Percentiles rank a stretch among this genome's conserved stretches.
phyloP scores from a whole-genome alignment of 208 protist species.

The Lotmaria passim region DNA sequence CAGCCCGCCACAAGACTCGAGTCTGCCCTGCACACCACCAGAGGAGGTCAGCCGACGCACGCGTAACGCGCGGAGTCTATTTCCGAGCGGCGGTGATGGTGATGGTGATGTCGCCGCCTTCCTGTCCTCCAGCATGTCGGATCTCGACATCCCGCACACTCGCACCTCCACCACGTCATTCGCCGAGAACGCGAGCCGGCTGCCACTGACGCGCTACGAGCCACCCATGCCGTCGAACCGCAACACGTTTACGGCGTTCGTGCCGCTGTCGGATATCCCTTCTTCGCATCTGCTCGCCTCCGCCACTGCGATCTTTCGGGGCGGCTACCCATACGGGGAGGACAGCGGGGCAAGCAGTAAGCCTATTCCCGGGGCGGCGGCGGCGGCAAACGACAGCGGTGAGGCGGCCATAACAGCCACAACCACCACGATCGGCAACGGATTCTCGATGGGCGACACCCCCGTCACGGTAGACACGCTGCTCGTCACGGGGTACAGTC shows the following conservation, averaged over 20 bases:
- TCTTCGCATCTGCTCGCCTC: conserved; percentile 26
- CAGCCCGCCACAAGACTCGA: not conserved
- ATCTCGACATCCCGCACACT: conserved; percentile 3
- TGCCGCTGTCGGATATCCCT: conserved; percentile 21
- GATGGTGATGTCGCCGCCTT: not conserved
- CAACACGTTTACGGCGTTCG: conserved; percentile 32
- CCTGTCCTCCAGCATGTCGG: not conserved
- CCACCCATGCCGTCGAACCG: conserved; percentile 33
- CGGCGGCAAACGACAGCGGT: conserved; percentile 7
- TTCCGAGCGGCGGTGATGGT: not conserved
- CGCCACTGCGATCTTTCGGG: not conserved
- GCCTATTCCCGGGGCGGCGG: not conserved
- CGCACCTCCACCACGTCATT: not conserved
- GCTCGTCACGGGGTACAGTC: not conserved
- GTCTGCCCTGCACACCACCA: conserved; percentile 3
- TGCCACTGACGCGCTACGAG: conserved; percentile 24
- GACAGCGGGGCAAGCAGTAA: not conserved
- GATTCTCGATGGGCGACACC: conserved; percentile 4
- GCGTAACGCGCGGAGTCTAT: not conserved
- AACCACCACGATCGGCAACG: not conserved
- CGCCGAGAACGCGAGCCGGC: not conserved
- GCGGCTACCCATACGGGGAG: not conserved
- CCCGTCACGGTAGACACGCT: conserved; percentile 18
- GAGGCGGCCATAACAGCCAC: not conserved
- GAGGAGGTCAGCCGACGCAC: not conserved